Evolutionary conservation across 352 stramenopile genomes (phyloP), one percentile per base, ranked within the genome.

Genomic region (Phytophthora chlamydospora): DNA sequence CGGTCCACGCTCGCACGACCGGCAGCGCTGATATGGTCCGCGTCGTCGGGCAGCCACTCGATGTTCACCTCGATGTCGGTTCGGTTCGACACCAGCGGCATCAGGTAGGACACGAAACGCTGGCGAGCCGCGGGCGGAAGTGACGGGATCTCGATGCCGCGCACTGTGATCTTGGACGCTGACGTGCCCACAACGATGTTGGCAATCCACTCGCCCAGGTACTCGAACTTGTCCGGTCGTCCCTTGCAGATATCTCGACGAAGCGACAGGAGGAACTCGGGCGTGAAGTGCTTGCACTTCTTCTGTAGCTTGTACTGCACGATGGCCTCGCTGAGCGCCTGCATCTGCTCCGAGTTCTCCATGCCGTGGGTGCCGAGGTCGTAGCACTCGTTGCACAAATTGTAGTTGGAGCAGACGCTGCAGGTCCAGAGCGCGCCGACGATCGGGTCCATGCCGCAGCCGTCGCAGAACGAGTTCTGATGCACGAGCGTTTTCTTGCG

Each of bases 1-100:
- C 69, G 69, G 63, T 78, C 61, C 27, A 67, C 57, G 35, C 76
- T 71, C 47, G 68, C 54, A 34, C 71, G 53, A 50, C 68, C 52
- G 24, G 71, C 52, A 48, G 73, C 59, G 17, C 66, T 85, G 16
- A 61, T 34, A 12, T 71, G 57, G 24, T 76, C 72, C 13, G 66
- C 58, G 34, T 91, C 79, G 51, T 93, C 82, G 1, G 78, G 77
- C 6, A 92, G 67, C 85, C 85, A 94, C 66, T 94, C 85, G 36
- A 94, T 90, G 49, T 92, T 75, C 40, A 94, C 81, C 53, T 94
- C 82, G 54, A 94, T 89, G 58, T 94, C 85, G 1, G 70, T 89
- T 55, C 85, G 79, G 44, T 92, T 91, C 14, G 85, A 92, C 16
- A 94, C 83, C 14, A 94, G 60, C 44, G 78, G 79, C 83, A 94